Base-by-base conservation (phyloP, 2,329 filamentous ascomycete genomes). In the Canariomyces notabilis region DNA sequence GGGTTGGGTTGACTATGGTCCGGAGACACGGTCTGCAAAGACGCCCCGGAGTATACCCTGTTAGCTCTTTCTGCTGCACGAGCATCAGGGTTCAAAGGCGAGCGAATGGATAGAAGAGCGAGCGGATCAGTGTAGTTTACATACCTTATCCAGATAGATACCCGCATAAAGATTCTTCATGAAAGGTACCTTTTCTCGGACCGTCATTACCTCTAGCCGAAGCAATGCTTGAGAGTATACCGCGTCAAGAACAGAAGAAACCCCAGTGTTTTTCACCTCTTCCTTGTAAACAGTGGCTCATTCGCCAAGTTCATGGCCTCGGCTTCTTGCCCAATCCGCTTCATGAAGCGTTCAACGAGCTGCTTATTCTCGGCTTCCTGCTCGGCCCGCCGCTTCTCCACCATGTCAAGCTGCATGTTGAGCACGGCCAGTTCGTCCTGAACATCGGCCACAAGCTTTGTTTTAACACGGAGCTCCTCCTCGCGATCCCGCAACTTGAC, bases 371-470 rank as follows among this genome's bases (percentile, higher is more conserved):
- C 93, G 49, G 75, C 76, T 61, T 82, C 79, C 52, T 95, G 71
- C 65, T 81, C 83, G 61, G 84, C 81, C 21, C 78, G 75, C 60
- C 82, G 80, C 63, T 90, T 79, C 64, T 94, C 89, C 3, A 85
- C 83, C 72, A 96, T 80, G 57, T 93, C 89, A 35, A 96, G 74
- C 66, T 97, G 87, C 55, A 97, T 73, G 56, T 90, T 90, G 37
- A 96, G 69, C 1, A 88, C 84, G 41, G 95, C 83, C 67, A 95
- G 83, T 66, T 98, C 93, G 66, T 96, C 90, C 68, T 97, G 91
- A 43, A 95, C 83, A 59, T 91, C 79, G 77, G 89, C 85, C 2
- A 95, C 76, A 54, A 96, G 70, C 63, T 90, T 88, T 23, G 82
- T 81, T 72, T 96, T 96, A 49, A 82, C 87, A 46, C 76, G 79